Conservation (phyloP, 345 rosid species). For the Euphorbia pulcherrima region DNA sequence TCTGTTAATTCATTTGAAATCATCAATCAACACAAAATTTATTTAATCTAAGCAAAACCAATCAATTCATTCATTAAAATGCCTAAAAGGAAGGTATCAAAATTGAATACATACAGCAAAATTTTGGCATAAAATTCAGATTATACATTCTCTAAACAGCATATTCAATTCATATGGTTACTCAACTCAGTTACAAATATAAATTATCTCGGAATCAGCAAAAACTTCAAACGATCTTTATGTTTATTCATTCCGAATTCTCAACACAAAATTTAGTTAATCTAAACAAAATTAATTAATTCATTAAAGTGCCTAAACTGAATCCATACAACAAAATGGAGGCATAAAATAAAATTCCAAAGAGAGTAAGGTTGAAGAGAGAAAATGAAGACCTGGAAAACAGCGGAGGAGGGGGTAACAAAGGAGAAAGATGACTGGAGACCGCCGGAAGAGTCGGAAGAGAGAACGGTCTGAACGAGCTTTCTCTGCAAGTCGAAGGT, state of each 20-base stretch:
- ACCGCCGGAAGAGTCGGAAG: slow-evolving; percentile 63
- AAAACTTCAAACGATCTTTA: not conserved
- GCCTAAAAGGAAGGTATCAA: not conserved
- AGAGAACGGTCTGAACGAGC: slow-evolving; percentile 63
- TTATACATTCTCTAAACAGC: too few relatives aligned
- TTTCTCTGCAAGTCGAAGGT: slow-evolving; percentile 67
- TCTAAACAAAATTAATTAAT: not conserved
- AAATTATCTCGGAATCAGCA: too few relatives aligned
- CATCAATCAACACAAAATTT: not conserved
- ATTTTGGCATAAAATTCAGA: too few relatives aligned
- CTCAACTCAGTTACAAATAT: too few relatives aligned
- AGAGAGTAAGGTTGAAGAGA: not conserved
- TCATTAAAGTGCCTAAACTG: too few relatives aligned
- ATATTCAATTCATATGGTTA: too few relatives aligned
- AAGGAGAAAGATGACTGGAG: slow-evolving; percentile 79
- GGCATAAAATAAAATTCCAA: not conserved
- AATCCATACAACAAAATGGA: not conserved
- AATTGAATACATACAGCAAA: not conserved
- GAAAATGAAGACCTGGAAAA: slow-evolving; percentile 52
- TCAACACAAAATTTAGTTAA: too few relatives aligned
- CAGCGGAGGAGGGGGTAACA: slow-evolving; percentile 66
- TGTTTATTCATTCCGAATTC: not conserved
- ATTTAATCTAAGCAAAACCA: not conserved
- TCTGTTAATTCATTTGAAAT: not conserved
- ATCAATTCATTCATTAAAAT: too few relatives aligned